A percentile compares a stretch with the other conserved stretches of the same genome.
Evolutionary conservation across 139 green algal genomes (phyloP).

Genomic region (Spirogloea muscicola): DNA sequence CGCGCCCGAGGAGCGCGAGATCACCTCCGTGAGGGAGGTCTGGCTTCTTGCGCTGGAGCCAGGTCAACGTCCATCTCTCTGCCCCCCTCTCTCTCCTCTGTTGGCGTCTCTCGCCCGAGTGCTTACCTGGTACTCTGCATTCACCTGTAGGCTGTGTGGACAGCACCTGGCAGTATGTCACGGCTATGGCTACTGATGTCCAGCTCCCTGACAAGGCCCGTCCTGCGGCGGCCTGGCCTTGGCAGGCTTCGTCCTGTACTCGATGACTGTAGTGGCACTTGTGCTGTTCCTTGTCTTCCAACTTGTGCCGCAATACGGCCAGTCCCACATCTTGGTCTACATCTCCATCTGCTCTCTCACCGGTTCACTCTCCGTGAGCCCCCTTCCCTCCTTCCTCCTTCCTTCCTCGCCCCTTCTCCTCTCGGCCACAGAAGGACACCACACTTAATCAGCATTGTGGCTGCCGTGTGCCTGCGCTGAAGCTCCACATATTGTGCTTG

Average conservation of each 20-base stretch:
- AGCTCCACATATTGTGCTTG: too few relatives aligned
- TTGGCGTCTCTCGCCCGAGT: too few relatives aligned
- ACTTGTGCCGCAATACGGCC: slow-evolving; percentile 62
- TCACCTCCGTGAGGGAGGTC: slow-evolving; percentile 75
- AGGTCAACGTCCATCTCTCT: too few relatives aligned
- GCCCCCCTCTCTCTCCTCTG: neutral
- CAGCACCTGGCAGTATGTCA: too few relatives aligned
- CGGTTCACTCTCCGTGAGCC: slow-evolving; percentile 70
- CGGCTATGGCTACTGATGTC: too few relatives aligned
- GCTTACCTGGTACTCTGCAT: too few relatives aligned
- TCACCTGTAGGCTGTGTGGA: too few relatives aligned
- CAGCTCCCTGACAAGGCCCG: too few relatives aligned
- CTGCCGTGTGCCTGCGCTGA: too few relatives aligned
- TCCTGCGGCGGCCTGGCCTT: too few relatives aligned
- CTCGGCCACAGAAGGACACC: too few relatives aligned
- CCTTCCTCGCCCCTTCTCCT: neutral
- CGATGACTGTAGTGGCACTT: slow-evolving; percentile 51
- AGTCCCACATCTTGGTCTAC: slow-evolving; percentile 85
- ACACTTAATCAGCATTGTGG: too few relatives aligned
- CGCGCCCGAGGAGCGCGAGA: slow-evolving; percentile 73
- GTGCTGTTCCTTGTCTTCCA: slow-evolving; percentile 65
- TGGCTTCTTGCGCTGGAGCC: slow-evolving; percentile 80
- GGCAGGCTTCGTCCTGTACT: slow-evolving; percentile 83
- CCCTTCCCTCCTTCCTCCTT: neutral
- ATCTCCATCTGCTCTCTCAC: slow-evolving; percentile 91